These are phyloP conservation scores for Clavispora asparagi DNA, from an alignment of 805 yeast genomes.

Conservation along the genomic window DNA sequence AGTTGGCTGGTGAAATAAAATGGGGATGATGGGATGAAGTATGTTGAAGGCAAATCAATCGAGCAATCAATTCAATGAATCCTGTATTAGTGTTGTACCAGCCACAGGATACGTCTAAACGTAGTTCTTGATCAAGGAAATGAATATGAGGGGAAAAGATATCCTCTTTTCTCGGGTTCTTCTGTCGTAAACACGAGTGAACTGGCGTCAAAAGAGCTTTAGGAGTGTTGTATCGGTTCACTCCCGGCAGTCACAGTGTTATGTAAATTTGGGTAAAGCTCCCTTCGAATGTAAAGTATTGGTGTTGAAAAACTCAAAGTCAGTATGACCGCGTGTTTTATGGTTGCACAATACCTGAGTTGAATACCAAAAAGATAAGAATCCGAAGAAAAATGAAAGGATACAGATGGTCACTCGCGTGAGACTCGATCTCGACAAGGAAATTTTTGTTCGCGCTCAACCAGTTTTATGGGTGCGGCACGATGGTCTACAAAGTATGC, in stretches of 20 bases:
- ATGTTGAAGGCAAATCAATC: background rate
- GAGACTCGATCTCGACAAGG: conserved; percentile 1
- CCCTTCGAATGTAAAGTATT: background rate
- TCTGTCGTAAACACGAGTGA: background rate
- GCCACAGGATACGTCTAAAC: background rate
- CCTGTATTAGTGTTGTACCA: background rate
- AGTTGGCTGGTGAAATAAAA: background rate
- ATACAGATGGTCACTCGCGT: background rate
- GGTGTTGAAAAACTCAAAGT: background rate
- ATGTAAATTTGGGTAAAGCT: background rate
- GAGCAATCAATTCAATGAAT: background rate
- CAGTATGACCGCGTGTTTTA: background rate
- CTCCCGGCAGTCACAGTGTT: background rate
- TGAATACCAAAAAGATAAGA: background rate
- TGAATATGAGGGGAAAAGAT: background rate
- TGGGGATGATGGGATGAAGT: background rate
- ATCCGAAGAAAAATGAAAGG: background rate
- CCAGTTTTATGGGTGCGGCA: conserved; percentile 4
- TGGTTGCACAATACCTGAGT: background rate
- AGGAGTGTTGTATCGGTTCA: background rate
- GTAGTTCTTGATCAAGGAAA: background rate
- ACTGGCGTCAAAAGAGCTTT: background rate
- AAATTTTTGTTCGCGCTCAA: conserved; percentile 5
- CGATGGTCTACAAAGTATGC: background rate
- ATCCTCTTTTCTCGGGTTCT: background rate